phyloP scores from a whole-genome alignment of 192 early-diverging fungal genomes.

The Coemansia asiatica region DNA sequence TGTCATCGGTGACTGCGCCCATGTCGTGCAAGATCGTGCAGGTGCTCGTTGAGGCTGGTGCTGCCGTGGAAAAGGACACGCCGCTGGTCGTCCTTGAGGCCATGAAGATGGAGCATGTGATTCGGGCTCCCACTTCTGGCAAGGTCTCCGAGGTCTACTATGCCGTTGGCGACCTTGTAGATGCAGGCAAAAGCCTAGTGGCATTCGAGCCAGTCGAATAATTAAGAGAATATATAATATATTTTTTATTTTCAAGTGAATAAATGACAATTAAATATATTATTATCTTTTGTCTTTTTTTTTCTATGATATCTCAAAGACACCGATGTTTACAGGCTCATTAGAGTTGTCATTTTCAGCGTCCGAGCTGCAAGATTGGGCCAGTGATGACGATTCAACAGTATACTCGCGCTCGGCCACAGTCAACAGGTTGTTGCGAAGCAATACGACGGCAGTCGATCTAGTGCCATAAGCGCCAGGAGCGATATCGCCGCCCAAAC shows the following conservation, averaged over 20 bases:
- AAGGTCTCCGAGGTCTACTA: constrained; percentile 73
- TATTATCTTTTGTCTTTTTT: too few species aligned
- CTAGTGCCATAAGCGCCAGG: constrained; percentile 30
- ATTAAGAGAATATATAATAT: neutral
- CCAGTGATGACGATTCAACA: neutral
- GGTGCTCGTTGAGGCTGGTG: constrained; percentile 72
- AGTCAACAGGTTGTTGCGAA: constrained; percentile 20
- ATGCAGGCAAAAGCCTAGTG: constrained; percentile 79
- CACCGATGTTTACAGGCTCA: neutral
- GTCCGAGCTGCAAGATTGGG: neutral
- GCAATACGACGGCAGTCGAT: constrained; percentile 34
- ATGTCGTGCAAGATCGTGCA: constrained; percentile 98
- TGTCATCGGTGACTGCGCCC: constrained; percentile 73
- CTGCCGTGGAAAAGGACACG: constrained; percentile 76
- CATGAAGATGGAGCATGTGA: constrained; percentile 99
- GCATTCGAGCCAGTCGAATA: constrained; percentile 55
- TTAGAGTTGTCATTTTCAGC: neutral
- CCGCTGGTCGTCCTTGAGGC: constrained; percentile 88
- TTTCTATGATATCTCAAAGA: neutral
- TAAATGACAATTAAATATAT: too few species aligned
- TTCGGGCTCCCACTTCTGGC: constrained; percentile 76
- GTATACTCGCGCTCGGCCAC: constrained; percentile 21
- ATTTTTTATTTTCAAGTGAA: neutral
- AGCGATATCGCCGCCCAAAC: neutral
- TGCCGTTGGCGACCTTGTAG: constrained; percentile 84